Base-by-base conservation (phyloP, 352 stramenopile species). In the Globisporangium alternatum region DNA sequence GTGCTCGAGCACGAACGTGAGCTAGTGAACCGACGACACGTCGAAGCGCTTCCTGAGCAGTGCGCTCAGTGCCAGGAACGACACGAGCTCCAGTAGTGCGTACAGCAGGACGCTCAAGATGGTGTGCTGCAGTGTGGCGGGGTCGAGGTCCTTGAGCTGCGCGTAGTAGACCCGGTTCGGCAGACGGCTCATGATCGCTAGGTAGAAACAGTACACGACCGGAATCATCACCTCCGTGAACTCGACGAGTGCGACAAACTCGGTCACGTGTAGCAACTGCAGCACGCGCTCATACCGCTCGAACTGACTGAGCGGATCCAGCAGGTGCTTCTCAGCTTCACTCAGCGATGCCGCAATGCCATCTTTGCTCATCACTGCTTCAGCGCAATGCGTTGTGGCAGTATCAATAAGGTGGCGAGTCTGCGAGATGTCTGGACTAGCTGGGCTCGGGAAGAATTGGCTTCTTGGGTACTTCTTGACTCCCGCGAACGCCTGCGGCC, bases 1-100 rank as follows among this genome's bases (percentile, higher is more conserved):
- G 43, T 57, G 62, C 8, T 67, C 62, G 8, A 85, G 55, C 19
- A 85, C 51, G 45, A 85, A 81, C 3, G 64, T 62, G 0, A 82
- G 31, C 39, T 78, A 65, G 3, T 45, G 44, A 6, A 76, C 2
- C 17, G 58, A 59, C 2, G 70, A 71, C 21, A 82, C 37, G 8
- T 21, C 45, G 2, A 79, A 30, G 13, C 54, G 59, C 2, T 53
- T 60, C 21, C 53, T 59, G 6, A 84, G 30, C 0, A 78, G 6
- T 10, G 63, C n/a, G n/a, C 56, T 59, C 6, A 81, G 67, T 5
- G 74, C 35, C 12, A 79, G 15, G 12, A 82, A 56, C 4, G 76
- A 82, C 5, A 60, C 21, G 1, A 84, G 28, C 52, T 84, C 71
- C 28, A 84, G 62, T 12, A 62, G 51, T 10, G 52, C 62, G 55